Base-by-base conservation (phyloP, 192 early-diverging fungal species). In the Backusella morwellensis region DNA sequence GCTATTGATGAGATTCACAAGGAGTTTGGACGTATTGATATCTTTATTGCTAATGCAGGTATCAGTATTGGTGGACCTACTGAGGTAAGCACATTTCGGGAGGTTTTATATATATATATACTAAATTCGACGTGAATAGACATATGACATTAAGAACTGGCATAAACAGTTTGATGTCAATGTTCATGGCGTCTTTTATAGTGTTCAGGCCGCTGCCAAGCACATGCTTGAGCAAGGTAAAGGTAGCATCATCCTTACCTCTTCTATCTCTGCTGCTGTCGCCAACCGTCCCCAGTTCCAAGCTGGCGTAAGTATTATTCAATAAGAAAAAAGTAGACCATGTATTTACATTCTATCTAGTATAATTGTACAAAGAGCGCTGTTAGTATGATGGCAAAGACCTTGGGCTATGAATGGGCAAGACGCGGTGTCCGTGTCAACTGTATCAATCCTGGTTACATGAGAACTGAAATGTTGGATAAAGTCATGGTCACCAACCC, bases 41-140 rank as follows among this genome's bases (percentile, higher is more conserved):
- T 82, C 50, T 77, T 82, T 67, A 78, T 82, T 12, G 81, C 78
- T 35, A 82, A 82, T 35, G 81, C 81, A 34, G 81, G 81, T 68
- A 54, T 82, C 40, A 70, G 70, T 40, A 72, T 68, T 38, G 75
- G 71, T 36, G 81, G 77, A 29, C 14, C 73, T 14, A 15, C 73
- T 3, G 80, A 81, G 76, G 81, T 82, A 73, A 52, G 75, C 15
- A n/a, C 15, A 15, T 54, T 21, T 54, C 23, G 41, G 44, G 41
- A 59, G 6, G 72, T 32, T 54, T 12, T 54, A n/a, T 54, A 54
- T 54, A 54, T 40, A 40, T 40, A 6, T 6, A 9, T 9, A 40
- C 21, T 54, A 54, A 54, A 21, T 52, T 52, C 32, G 2, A 1
- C 3, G 7, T 38, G 26, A 52, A n/a, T 54, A 82, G 81, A 77